These are phyloP conservation scores for Dictyostelium brefeldianum DNA, from an alignment of 78 protist genomes.

Conservation along the genomic window DNA sequence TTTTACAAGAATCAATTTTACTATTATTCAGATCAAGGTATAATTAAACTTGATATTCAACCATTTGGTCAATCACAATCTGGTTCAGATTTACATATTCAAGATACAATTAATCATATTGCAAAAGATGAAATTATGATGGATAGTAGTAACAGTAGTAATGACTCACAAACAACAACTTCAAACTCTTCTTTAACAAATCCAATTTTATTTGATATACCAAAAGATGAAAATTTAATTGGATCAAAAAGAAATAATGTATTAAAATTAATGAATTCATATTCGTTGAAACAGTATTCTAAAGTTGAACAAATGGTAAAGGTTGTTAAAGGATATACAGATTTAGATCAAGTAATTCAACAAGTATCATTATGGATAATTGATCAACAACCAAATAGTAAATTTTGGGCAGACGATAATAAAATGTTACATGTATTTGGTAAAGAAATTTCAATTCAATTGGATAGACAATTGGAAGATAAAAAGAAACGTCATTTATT, in stretches of 20 bases:
- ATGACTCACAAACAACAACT: neutral
- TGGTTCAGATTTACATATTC: neutral
- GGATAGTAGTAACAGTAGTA: neutral
- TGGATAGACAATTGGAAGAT: conserved; percentile 66
- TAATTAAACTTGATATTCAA: conserved; percentile 5
- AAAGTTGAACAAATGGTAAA: neutral
- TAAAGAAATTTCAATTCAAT: conserved; percentile 29
- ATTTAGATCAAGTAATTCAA: conserved; percentile 6
- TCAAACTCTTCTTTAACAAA: neutral
- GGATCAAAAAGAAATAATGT: conserved; percentile 32
- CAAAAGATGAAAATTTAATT: conserved; percentile 16
- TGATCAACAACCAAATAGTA: conserved; percentile 42
- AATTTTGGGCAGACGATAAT: conserved; percentile 55
- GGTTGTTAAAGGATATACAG: neutral
- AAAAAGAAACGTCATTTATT: conserved; percentile 49
- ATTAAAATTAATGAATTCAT: conserved; percentile 34
- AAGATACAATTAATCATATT: conserved; percentile 14
- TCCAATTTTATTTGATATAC: conserved; percentile 22
- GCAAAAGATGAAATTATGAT: neutral
- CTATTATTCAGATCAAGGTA: conserved; percentile 6
- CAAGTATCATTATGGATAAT: conserved; percentile 8
- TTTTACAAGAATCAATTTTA: conserved; percentile 11
- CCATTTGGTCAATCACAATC: conserved; percentile 20
- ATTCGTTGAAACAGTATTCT: conserved; percentile 15
- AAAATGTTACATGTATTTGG: conserved; percentile 19